Conservation (phyloP, 2,329 filamentous ascomycete species). For the Fusarium denticulatum region DNA sequence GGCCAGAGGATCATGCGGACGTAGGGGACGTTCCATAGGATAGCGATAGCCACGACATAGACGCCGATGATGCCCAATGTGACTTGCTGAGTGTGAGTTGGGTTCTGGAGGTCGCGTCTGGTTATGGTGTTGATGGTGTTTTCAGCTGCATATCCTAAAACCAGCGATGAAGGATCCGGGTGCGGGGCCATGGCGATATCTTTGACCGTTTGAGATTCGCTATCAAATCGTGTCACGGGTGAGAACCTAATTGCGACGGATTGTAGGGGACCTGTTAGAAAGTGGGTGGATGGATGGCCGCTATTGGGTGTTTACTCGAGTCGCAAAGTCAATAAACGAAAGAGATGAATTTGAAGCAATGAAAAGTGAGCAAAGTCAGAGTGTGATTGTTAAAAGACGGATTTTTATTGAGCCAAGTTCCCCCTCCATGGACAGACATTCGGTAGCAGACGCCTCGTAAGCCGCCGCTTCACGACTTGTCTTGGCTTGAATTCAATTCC, state of each 20-base stretch:
- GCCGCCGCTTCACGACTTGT: slow-evolving; percentile 23
- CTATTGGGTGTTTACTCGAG: slow-evolving; percentile 1
- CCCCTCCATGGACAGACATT: background rate
- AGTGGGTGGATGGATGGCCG: background rate
- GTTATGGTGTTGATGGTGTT: slow-evolving; percentile 46
- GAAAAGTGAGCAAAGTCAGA: background rate
- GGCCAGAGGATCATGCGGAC: slow-evolving; percentile 80
- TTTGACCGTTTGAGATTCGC: background rate
- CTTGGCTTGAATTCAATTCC: slow-evolving; percentile 35
- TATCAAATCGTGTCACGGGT: background rate
- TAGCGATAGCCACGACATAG: slow-evolving; percentile 77
- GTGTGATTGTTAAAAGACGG: background rate
- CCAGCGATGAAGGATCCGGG: slow-evolving; percentile 29
- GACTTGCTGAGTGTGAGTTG: slow-evolving; percentile 74
- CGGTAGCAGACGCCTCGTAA: slow-evolving; percentile 35
- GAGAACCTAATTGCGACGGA: background rate
- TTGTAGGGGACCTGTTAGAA: background rate
- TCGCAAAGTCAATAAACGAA: slow-evolving; percentile 16
- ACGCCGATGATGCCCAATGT: slow-evolving; percentile 76
- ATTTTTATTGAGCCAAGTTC: background rate
- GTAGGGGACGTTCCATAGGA: slow-evolving; percentile 84
- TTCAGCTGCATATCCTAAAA: slow-evolving; percentile 8
- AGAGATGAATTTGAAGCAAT: background rate
- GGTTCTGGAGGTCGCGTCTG: slow-evolving; percentile 64
- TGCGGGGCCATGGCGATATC: slow-evolving; percentile 29